These are phyloP conservation scores for Saccharata proteae DNA, from an alignment of 2,329 filamentous ascomycete genomes.

Conservation along the genomic window DNA sequence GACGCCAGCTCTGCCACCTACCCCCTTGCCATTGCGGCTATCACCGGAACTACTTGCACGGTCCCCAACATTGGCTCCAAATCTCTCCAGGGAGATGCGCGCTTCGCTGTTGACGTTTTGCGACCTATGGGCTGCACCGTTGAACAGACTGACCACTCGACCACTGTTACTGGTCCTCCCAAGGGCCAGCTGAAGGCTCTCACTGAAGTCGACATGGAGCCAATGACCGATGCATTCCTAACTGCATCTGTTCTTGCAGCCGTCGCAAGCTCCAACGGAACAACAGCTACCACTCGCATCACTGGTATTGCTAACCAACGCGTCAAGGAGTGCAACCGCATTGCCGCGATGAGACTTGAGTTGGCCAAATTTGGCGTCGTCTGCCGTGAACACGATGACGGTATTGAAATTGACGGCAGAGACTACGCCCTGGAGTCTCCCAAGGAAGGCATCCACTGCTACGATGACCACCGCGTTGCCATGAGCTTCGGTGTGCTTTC, in stretches of 20 bases:
- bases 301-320: conserved; percentile 94
- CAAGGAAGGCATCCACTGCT: conserved; percentile 67
- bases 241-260: conserved; percentile 89
- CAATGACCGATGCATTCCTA: conserved; percentile 97
- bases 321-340: conserved; percentile 96
- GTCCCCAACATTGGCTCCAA: conserved; percentile 89
- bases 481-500: conserved; percentile 96
- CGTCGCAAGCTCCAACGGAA: conserved; percentile 59
- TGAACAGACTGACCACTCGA: conserved; percentile 71
- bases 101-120: conserved; percentile 83
- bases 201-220: conserved; percentile 87
- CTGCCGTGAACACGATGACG: conserved; percentile 82
- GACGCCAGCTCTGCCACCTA: conserved; percentile 98
- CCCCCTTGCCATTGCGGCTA: conserved; percentile 83
- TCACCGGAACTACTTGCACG: conserved; percentile 90
- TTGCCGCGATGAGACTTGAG: conserved; percentile 88
- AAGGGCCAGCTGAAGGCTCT: conserved; percentile 62
- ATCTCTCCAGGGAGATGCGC: conserved; percentile 88
- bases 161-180: conserved; percentile 82
- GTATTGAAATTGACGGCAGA: conserved; percentile 62
- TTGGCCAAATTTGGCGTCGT: conserved; percentile 84
- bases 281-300: conserved; percentile 60
- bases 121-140: conserved; percentile 89
- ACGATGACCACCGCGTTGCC: conserved; percentile 93
- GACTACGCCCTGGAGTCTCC: conserved; percentile 39